Percentiles rank a stretch among this genome's conserved stretches.
These are phyloP conservation scores for Fusarium irregulare DNA, from an alignment of 2,329 filamentous ascomycete genomes.

Conservation along the genomic window DNA sequence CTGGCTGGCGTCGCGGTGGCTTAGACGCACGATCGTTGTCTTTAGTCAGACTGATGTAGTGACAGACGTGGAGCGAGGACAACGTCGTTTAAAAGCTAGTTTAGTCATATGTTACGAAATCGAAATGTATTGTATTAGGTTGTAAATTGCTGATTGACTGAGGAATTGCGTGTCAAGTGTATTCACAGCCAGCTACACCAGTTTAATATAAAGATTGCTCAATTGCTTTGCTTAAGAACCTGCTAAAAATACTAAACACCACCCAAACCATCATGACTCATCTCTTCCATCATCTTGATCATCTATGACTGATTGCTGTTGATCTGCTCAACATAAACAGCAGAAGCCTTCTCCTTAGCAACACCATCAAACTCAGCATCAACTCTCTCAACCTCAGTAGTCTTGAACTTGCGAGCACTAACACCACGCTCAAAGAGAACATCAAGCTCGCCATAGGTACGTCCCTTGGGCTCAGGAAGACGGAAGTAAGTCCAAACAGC, in stretches of 20 bases:
- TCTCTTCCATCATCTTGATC: background rate
- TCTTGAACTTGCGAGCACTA: conserved; percentile 56
- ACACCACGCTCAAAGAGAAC: conserved; percentile 62
- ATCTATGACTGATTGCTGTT: conserved; percentile 1
- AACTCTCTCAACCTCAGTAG: conserved; percentile 46
- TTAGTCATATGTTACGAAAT: no score
- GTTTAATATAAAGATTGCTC: background rate
- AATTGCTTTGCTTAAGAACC: background rate
- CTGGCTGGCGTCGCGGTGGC: no score
- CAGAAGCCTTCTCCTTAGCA: conserved; percentile 38
- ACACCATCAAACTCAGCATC: conserved; percentile 31
- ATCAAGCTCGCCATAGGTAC: conserved; percentile 67
- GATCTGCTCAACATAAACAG: conserved; percentile 26
- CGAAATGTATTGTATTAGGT: no score
- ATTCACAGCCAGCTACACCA: background rate
- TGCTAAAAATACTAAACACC: background rate
- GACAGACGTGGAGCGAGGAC: accelerated
- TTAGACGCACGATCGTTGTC: no score
- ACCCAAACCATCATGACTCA: background rate
- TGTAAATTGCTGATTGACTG: no score
- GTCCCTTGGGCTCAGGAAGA: conserved; percentile 65
- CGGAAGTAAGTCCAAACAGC: conserved; percentile 64
- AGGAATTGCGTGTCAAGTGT: no score
- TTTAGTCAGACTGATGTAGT: no score
- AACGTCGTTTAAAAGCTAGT: no score